Conservation (phyloP, 305 asterid genomes). For the Ilex paraguariensis region DNA sequence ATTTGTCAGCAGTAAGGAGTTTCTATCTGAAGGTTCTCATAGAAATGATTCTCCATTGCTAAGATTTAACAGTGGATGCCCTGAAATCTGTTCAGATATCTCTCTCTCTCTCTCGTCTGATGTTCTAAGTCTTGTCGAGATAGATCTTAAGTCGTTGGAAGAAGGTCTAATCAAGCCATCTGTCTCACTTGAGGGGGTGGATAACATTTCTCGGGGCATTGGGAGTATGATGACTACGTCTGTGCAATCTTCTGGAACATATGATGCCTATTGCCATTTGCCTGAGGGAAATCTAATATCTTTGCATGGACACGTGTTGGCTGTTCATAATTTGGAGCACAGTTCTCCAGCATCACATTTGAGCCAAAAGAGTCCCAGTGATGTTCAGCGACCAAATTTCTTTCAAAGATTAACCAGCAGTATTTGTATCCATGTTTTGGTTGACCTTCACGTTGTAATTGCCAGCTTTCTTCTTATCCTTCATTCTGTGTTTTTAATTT, state of each 20-base stretch:
- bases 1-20: conserved; percentile 23
- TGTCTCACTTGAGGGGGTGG: conserved; percentile 27
- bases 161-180: conserved; percentile 20
- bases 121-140: conserved; percentile 40
- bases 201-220: conserved; percentile 16
- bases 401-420: conserved; percentile 33
- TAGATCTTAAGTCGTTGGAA: conserved; percentile 22
- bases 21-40: conserved; percentile 21
- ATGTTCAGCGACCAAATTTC: conserved; percentile 31
- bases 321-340: conserved; percentile 45
- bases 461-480: conserved; percentile 10
- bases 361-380: conserved; percentile 13
- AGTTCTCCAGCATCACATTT: conserved; percentile 33
- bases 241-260: conserved; percentile 31
- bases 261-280: conserved; percentile 36
- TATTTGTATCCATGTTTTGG: conserved; percentile 62
- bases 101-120: conserved; percentile 41
- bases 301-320: conserved; percentile 57
- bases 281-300: conserved; percentile 70
- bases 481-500: conserved; percentile 8
- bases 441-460: conserved; percentile 41
- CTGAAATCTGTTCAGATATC: conserved; percentile 39
- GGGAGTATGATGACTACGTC: conserved; percentile 16
- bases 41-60: conserved; percentile 27
- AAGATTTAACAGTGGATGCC: conserved; percentile 15